Evolutionary conservation across 2,329 filamentous ascomycete species (phyloP).

Genomic region (Cryphonectria carpinicola): DNA sequence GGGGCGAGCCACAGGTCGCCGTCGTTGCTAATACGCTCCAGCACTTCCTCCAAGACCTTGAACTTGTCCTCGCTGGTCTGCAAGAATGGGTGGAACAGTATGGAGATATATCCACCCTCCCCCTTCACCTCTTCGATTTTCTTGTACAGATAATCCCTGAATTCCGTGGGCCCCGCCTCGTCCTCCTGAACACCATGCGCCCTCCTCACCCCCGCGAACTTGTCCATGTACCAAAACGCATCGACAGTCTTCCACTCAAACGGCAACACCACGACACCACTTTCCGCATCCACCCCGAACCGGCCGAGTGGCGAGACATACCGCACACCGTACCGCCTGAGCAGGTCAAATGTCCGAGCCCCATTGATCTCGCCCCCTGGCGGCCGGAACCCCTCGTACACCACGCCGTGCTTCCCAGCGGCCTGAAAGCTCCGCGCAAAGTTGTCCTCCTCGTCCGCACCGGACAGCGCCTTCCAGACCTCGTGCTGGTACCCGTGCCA

Average conservation of each 20-base stretch:
- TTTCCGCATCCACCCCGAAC: slow-evolving; percentile 29
- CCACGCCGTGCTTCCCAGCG: slow-evolving; percentile 27
- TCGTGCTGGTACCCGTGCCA: slow-evolving; percentile 41
- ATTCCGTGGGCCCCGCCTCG: slow-evolving; percentile 28
- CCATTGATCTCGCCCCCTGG: slow-evolving; percentile 35
- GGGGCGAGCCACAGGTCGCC: slow-evolving; percentile 36
- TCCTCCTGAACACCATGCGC: slow-evolving; percentile 30
- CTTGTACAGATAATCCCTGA: slow-evolving; percentile 31
- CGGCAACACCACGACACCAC: slow-evolving; percentile 34
- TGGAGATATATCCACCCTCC: slow-evolving; percentile 33
- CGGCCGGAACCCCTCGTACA: slow-evolving; percentile 36
- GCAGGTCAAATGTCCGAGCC: slow-evolving; percentile 33
- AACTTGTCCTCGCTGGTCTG: slow-evolving; percentile 35
- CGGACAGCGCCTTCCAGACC: slow-evolving; percentile 31
- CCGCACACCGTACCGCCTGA: slow-evolving; percentile 30
- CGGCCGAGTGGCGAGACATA: slow-evolving; percentile 37
- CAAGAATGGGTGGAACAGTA: slow-evolving; percentile 39
- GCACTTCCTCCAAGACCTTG: slow-evolving; percentile 34
- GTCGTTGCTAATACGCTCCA: slow-evolving; percentile 31
- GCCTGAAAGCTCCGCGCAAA: slow-evolving; percentile 34
- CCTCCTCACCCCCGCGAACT: slow-evolving; percentile 33
- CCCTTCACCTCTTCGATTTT: slow-evolving; percentile 32
- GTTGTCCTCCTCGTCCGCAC: slow-evolving; percentile 31
- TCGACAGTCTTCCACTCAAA: slow-evolving; percentile 39
- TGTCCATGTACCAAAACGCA: slow-evolving; percentile 41